Evolutionary conservation across 2,329 filamentous ascomycete species (phyloP), one percentile per base, ranked within the genome.

Genomic region (Coniella lustricola): DNA sequence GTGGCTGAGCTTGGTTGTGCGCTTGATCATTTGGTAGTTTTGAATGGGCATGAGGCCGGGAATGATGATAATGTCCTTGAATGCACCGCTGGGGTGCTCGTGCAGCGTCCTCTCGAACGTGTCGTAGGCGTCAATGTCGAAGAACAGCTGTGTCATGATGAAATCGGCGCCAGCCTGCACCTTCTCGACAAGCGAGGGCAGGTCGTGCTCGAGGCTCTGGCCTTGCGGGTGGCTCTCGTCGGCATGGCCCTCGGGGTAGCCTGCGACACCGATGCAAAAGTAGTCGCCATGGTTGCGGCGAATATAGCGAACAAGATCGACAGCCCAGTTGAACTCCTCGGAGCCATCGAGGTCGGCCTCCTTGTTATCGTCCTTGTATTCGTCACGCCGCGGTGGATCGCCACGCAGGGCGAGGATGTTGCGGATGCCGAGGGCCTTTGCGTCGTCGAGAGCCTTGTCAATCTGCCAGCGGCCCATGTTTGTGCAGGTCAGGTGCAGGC

Each of bases 111-210:
- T 76, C 69, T 97, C 91, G 61, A 94, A 97, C 31, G 73, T 73
- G 48, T 83, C 77, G 63, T 94, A 98, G 16, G 87, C 87, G 3
- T 86, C 75, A 20, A 90, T 77, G 62, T 97, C 90, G 66, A 95
- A 98, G 67, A 96, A 97, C 8, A 98, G 76, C 66, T 98, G 93
- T 1, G 93, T 97, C 88, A 98, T 95, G 67, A 98, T 86, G 62
- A 98, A 98, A 68, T 97, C 90, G 44, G 90, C 93, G 1, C 93
- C 93, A 3, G 93, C 93, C 58, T 84, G 75, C 1, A 85, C 85
- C 75, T 98, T 98, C 57, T 95, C 90, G 10, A 95, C 80, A 46
- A 98, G 74, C 60, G 86, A 95, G 1, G 90, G 87, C 51, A 98
- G 69, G 67, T 98, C 93, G 54, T 86, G 78, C 60, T 94, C 87